Evolutionary conservation across 2,329 filamentous ascomycete genomes (phyloP).

Genomic region (Calonectria henricotiae): DNA sequence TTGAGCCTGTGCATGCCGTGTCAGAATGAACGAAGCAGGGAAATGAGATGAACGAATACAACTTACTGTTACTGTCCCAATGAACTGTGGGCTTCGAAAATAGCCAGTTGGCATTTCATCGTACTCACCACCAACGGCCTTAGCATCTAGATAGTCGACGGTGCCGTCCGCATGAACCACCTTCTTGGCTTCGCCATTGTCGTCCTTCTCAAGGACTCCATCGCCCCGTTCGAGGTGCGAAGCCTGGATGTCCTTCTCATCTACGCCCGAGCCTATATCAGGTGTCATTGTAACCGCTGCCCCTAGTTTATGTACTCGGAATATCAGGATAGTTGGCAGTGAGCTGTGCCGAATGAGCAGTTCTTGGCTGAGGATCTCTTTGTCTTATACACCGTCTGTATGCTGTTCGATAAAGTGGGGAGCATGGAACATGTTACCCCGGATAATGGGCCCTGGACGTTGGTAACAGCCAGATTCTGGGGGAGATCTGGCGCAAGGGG

Average conservation of each 20-base stretch:
- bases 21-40: neutral
- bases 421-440: conserved; percentile 36
- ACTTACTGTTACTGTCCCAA: conserved; percentile 59
- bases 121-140: conserved; percentile 61
- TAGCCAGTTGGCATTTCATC: conserved; percentile 62
- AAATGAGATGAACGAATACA: neutral
- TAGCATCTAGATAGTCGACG: conserved; percentile 61
- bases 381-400: conserved; percentile 2
- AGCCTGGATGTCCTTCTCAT: conserved; percentile 28
- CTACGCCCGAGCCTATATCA: conserved; percentile 11
- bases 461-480: conserved; percentile 19
- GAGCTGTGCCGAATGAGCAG: neutral
- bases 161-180: conserved; percentile 60
- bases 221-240: conserved; percentile 31
- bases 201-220: conserved; percentile 12
- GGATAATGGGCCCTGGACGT: conserved; percentile 12
- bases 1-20: conserved; percentile 47
- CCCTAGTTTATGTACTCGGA: neutral
- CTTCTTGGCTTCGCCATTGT: conserved; percentile 46
- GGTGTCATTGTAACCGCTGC: conserved; percentile 23
- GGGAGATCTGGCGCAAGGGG: conserved; percentile 15
- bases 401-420: conserved; percentile 2
- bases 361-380: neutral
- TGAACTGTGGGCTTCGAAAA: conserved; percentile 59
- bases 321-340: neutral